Evolutionary conservation across 1,284 basidiomycete species (phyloP).

Genomic region (Coniferiporia weirii): DNA sequence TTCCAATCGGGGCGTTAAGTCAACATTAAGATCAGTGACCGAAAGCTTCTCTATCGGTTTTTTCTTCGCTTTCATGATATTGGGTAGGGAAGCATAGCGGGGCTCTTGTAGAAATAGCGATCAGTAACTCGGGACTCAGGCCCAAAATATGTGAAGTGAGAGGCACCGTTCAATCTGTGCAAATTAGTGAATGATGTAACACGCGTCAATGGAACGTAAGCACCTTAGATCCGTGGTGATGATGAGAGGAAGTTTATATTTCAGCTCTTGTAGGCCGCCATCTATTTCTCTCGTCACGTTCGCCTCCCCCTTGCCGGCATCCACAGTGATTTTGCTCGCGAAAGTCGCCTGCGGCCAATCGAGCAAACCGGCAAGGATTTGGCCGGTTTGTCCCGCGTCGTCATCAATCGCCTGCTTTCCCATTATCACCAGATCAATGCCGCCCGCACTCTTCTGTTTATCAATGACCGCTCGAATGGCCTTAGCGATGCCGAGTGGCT

Average conservation of each 20-base stretch:
- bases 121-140: not conserved
- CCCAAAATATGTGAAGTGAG: not conserved
- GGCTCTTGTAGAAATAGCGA: conserved; percentile 54
- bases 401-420: conserved; percentile 99
- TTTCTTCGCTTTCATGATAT: conserved; percentile 99
- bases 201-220: conserved; percentile 25
- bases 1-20: conserved; percentile 78
- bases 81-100: conserved; percentile 89
- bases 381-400: conserved; percentile 94
- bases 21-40: conserved; percentile 78
- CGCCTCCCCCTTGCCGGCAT: conserved; percentile 63
- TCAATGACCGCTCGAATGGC: conserved; percentile 76
- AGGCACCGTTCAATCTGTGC: conserved; percentile 30
- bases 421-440: conserved; percentile 86
- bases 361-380: conserved; percentile 93
- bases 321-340: conserved; percentile 85
- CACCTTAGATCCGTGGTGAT: conserved; percentile 93
- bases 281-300: conserved; percentile 90
- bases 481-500: conserved; percentile 86
- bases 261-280: conserved; percentile 85
- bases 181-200: not conserved
- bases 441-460: conserved; percentile 51
- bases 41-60: conserved; percentile 89
- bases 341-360: conserved; percentile 95
- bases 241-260: conserved; percentile 78